Conservation (phyloP, 371 early-diverging fungal genomes). For the Apophysomyces elegans region DNA sequence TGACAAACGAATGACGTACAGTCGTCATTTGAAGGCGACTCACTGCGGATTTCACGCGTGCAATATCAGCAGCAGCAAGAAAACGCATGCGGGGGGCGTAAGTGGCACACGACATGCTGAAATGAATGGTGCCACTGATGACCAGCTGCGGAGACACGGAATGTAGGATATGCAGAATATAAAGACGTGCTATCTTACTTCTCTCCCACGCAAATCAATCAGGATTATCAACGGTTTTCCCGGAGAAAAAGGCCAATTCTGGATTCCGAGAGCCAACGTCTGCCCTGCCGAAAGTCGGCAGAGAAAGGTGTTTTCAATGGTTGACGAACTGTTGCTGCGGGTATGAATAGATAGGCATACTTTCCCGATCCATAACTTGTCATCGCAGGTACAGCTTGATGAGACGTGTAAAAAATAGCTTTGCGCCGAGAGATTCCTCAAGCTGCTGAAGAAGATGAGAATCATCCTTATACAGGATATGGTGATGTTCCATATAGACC, state of each 20-base stretch:
- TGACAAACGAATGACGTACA: not conserved
- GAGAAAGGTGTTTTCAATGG: not conserved
- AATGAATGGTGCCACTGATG: not conserved
- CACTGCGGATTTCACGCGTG: not conserved
- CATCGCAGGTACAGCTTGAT: not conserved
- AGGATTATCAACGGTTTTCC: not conserved
- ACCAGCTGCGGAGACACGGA: not conserved
- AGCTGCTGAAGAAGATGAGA: too few relatives aligned
- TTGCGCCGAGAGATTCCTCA: not conserved
- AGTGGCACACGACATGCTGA: not conserved
- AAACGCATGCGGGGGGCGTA: not conserved
- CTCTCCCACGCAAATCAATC: not conserved
- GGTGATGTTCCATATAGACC: not conserved
- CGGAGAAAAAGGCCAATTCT: not conserved
- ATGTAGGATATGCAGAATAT: constrained; percentile 1
- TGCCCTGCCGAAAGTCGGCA: not conserved
- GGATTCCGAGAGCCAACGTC: not conserved
- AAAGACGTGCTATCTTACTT: not conserved
- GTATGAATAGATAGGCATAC: not conserved
- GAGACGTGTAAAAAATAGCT: not conserved
- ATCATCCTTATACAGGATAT: not conserved
- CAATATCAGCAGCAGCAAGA: not conserved
- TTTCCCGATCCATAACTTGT: too few relatives aligned
- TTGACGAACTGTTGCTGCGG: not conserved
- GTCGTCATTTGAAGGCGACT: not conserved